phyloP scores from a whole-genome alignment of 352 stramenopile species.

The Globisporangium paroecandrum region DNA sequence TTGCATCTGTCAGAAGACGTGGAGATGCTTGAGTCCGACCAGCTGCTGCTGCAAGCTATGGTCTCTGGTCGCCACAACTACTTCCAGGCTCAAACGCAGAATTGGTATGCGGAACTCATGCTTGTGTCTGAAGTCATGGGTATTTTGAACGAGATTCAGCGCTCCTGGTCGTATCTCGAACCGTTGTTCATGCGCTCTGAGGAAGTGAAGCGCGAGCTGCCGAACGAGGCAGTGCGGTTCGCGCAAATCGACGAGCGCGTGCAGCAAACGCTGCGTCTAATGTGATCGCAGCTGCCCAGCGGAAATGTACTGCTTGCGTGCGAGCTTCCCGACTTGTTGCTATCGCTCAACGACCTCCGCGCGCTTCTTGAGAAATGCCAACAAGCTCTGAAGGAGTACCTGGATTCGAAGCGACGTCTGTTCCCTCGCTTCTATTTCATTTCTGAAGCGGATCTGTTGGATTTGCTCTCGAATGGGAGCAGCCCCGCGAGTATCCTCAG shows the following conservation, averaged over 20 bases:
- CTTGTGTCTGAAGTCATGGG: slow-evolving; percentile 84
- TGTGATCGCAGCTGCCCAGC: slow-evolving; percentile 63
- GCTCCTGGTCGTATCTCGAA: slow-evolving; percentile 94
- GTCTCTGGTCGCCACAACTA: slow-evolving; percentile 68
- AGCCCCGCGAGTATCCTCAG: slow-evolving; percentile 85
- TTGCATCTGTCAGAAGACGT: slow-evolving; percentile 91
- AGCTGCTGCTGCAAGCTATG: slow-evolving; percentile 94
- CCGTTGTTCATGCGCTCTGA: slow-evolving; percentile 94
- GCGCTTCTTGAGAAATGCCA: slow-evolving; percentile 89
- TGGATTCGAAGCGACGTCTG: slow-evolving; percentile 89
- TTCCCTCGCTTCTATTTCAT: slow-evolving; percentile 96
- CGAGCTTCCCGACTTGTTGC: slow-evolving; percentile 72
- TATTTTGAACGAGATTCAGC: slow-evolving; percentile 92
- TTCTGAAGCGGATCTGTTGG: slow-evolving; percentile 92
- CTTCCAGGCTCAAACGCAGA: slow-evolving; percentile 56
- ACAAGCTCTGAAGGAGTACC: slow-evolving; percentile 92
- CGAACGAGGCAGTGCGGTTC: slow-evolving; percentile 89
- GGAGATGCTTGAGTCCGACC: slow-evolving; percentile 93
- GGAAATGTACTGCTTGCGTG: slow-evolving; percentile 83
- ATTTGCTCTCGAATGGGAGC: slow-evolving; percentile 93
- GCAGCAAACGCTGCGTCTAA: slow-evolving; percentile 59
- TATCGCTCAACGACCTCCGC: slow-evolving; percentile 72
- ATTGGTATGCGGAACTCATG: slow-evolving; percentile 51
- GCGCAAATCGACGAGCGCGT: slow-evolving; percentile 81
- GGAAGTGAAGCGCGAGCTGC: slow-evolving; percentile 93